Base-by-base conservation (phyloP, 1,284 basidiomycete species). In the Wallemia ichthyophaga region DNA sequence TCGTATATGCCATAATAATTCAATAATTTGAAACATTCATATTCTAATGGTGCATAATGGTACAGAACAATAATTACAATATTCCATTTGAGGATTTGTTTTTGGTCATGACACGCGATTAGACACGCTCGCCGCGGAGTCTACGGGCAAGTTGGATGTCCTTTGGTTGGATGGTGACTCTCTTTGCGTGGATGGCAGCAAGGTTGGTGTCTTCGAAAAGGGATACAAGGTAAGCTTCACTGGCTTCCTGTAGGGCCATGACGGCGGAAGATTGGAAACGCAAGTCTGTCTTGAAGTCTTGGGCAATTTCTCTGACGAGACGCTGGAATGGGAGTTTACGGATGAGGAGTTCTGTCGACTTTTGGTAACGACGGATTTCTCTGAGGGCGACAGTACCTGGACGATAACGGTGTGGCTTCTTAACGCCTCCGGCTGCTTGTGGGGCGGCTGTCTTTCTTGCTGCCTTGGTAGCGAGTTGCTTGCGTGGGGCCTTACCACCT, bases 351-450 rank as follows among this genome's bases (percentile, higher is more conserved):
- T 89, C 85, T 59, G 91, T 88, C 67, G 85, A 87, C 75, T 87
- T 89, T 72, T 94, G 89, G 78, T 94, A 95, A 59, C 87, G 81
- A 74, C 89, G 78, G 68, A 95, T 94, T 75, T 95, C 89, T 76
- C 89, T 85, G 64, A 95, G 83, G 64, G 89, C 89, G 69, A 95
- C 89, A 63, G 89, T 94, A 27, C 66, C 66, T 23, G 66, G 66
- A 70, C 85, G 82, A 84, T 92, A 92, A 64, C 87, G 81, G 76
- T 91, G 86, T 63, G 85, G 85, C 79, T 88, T 89, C 84, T 89
- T 88, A 65, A 88, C 88, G 77, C 89, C 88, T 74, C 87, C 86
- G 65, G 86, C 83, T 61, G 82, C 77, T 26, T 13, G 72, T 37
- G 73, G 69, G 55, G 76, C 73, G 11, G 55, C 55, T 48, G 74